A percentile compares a stretch with the other conserved stretches of the same genome.
Evolutionary conservation across 768 basidiomycete species (phyloP).

Genomic region (Lentinula lateritia): DNA sequence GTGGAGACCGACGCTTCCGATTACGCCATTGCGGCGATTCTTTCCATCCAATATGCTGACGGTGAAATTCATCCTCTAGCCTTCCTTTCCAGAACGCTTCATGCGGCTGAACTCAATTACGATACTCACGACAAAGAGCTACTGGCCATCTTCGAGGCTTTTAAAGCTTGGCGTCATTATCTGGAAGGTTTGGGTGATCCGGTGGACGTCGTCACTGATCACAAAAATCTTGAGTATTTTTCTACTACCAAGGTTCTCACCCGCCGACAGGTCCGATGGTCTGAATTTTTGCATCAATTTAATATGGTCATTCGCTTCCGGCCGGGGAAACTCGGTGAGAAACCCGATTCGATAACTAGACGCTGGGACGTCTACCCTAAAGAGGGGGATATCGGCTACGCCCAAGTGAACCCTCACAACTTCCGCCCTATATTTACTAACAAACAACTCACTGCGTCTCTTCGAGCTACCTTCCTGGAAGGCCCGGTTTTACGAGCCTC

Average conservation of each 20-base stretch:
- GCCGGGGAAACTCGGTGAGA: constrained; percentile 12
- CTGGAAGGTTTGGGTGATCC: background rate
- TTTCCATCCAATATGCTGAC: constrained; percentile 30
- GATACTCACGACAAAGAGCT: background rate
- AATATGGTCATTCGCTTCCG: background rate
- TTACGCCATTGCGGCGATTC: constrained; percentile 25
- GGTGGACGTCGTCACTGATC: background rate
- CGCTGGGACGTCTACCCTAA: constrained; percentile 20
- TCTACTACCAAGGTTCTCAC: background rate
- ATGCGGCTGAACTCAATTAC: background rate
- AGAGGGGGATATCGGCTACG: constrained; percentile 20
- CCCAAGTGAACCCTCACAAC: constrained; percentile 17
- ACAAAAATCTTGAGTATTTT: background rate
- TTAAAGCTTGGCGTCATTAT: background rate
- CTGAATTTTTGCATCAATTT: background rate
- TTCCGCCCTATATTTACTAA: constrained; percentile 16
- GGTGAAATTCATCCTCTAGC: constrained; percentile 34
- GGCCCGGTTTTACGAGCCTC: constrained; percentile 12
- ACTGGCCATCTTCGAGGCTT: background rate
- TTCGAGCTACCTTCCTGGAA: constrained; percentile 12
- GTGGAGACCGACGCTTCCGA: constrained; percentile 26
- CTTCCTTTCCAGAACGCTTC: constrained; percentile 24
- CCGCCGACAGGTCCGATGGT: background rate
- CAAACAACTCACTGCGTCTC: constrained; percentile 14
- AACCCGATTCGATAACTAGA: constrained; percentile 20